A percentile compares a stretch with the other conserved stretches of the same genome.
Evolutionary conservation across 805 yeast species (phyloP).

Genomic region (Jamesozyma spencerorum): DNA sequence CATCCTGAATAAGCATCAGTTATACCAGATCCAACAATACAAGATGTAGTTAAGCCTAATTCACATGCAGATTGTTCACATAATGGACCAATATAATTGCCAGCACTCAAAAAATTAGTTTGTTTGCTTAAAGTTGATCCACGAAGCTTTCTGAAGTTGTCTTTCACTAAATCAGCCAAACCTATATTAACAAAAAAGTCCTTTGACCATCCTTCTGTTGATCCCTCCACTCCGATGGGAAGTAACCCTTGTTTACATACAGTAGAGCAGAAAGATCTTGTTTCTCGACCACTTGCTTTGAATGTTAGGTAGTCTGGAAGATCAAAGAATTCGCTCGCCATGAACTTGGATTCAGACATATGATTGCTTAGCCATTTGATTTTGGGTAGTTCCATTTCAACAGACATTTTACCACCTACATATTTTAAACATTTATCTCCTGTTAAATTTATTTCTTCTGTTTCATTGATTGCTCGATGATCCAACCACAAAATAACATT

Average conservation of each 20-base stretch:
- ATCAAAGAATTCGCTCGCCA: conserved; percentile 73
- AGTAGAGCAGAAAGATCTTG: conserved; percentile 80
- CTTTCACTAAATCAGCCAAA: conserved; percentile 65
- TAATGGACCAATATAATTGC: conserved; percentile 77
- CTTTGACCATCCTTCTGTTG: conserved; percentile 80
- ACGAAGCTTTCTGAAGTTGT: conserved; percentile 72
- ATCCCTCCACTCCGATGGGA: conserved; percentile 85
- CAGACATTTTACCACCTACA: conserved; percentile 96
- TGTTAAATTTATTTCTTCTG: conserved; percentile 71
- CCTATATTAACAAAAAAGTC: conserved; percentile 64
- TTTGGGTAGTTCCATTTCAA: conserved; percentile 97
- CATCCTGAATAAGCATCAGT: conserved; percentile 98
- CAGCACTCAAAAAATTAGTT: conserved; percentile 63
- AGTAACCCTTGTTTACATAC: conserved; percentile 95
- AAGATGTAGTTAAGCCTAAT: conserved; percentile 68
- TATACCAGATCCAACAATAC: conserved; percentile 89
- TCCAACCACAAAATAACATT: conserved; percentile 97
- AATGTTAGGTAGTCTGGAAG: conserved; percentile 86
- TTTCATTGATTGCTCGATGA: conserved; percentile 82
- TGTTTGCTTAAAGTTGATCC: conserved; percentile 39
- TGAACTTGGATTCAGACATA: conserved; percentile 53
- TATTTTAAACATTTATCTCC: conserved; percentile 72
- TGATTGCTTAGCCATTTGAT: conserved; percentile 91
- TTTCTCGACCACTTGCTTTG: conserved; percentile 79
- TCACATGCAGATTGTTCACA: conserved; percentile 61